Evolutionary conservation across 2,329 filamentous ascomycete genomes (phyloP).

Genomic region (Penicillium sp.): DNA sequence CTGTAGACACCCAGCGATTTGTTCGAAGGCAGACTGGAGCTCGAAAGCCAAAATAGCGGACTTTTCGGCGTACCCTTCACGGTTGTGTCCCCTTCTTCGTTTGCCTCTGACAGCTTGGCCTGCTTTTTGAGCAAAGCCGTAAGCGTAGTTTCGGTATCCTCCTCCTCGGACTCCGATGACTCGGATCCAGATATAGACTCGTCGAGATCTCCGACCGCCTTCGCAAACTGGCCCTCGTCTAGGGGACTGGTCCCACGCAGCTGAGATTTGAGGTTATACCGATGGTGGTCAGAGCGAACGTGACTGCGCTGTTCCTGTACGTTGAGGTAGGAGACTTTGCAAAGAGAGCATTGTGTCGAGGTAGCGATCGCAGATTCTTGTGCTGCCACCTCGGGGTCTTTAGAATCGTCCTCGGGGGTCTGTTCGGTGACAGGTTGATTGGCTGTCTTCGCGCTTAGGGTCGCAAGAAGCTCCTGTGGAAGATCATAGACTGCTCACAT

Average conservation of each 20-base stretch:
- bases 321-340: slow-evolving; percentile 66
- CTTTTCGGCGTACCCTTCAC: slow-evolving; percentile 63
- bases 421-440: slow-evolving; percentile 29
- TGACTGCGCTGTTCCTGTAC: slow-evolving; percentile 82
- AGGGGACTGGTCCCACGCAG: slow-evolving; percentile 70
- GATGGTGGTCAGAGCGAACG: slow-evolving; percentile 84
- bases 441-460: slow-evolving; percentile 60
- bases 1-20: slow-evolving; percentile 83
- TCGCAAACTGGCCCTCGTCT: slow-evolving; percentile 80
- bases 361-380: slow-evolving; percentile 45
- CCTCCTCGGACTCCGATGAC: slow-evolving; percentile 67
- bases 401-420: slow-evolving; percentile 20
- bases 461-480: slow-evolving; percentile 68
- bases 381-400: slow-evolving; percentile 34
- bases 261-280: slow-evolving; percentile 93
- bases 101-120: slow-evolving; percentile 62
- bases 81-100: slow-evolving; percentile 47
- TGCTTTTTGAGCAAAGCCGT: slow-evolving; percentile 78
- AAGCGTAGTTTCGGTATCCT: slow-evolving; percentile 56
- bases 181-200: slow-evolving; percentile 85
- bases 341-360: slow-evolving; percentile 78
- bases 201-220: slow-evolving; percentile 77
- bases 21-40: slow-evolving; percentile 70
- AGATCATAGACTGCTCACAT: slow-evolving; percentile 71
- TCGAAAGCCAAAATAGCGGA: slow-evolving; percentile 83